Evolutionary conservation across 2,329 filamentous ascomycete genomes (phyloP).

Genomic region (Cytospora paraplurivora): DNA sequence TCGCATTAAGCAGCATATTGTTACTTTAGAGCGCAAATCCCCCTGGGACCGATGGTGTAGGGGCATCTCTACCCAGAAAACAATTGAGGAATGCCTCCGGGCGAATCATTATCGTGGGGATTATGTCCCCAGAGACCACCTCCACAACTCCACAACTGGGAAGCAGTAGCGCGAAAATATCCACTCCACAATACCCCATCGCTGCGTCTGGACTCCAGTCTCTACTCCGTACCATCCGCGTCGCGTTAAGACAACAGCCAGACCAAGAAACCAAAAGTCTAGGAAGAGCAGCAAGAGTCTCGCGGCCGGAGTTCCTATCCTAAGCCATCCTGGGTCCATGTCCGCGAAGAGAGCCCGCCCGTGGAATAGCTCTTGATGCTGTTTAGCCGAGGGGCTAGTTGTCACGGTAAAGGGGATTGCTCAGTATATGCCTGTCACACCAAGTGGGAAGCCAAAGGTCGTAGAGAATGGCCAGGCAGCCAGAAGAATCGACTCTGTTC

Average conservation of each 20-base stretch:
- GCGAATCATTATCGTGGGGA: not conserved
- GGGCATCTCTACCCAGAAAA: not conserved
- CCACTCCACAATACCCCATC: not conserved
- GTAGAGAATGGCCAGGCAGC: too few relatives aligned
- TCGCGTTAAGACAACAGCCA: not conserved
- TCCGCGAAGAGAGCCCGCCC: too few relatives aligned
- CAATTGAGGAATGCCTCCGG: not conserved
- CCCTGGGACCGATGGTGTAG: not conserved
- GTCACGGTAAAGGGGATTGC: too few relatives aligned
- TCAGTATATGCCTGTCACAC: too few relatives aligned
- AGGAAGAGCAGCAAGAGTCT: too few relatives aligned
- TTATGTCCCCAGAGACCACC: not conserved
- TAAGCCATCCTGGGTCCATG: too few relatives aligned
- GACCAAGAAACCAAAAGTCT: not conserved
- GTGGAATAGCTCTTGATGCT: too few relatives aligned
- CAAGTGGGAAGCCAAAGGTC: too few relatives aligned
- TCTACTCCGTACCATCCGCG: not conserved
- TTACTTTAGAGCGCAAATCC: not conserved
- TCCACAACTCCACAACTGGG: not conserved
- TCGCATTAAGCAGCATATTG: not conserved
- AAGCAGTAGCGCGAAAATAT: not conserved
- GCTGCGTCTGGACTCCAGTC: not conserved
- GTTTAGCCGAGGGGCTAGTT: too few relatives aligned
- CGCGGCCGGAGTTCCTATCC: too few relatives aligned
- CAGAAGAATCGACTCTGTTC: too few relatives aligned